Evolutionary conservation across 202 grass and related monocot species (phyloP).

Genomic region (Musa balbisiana): DNA sequence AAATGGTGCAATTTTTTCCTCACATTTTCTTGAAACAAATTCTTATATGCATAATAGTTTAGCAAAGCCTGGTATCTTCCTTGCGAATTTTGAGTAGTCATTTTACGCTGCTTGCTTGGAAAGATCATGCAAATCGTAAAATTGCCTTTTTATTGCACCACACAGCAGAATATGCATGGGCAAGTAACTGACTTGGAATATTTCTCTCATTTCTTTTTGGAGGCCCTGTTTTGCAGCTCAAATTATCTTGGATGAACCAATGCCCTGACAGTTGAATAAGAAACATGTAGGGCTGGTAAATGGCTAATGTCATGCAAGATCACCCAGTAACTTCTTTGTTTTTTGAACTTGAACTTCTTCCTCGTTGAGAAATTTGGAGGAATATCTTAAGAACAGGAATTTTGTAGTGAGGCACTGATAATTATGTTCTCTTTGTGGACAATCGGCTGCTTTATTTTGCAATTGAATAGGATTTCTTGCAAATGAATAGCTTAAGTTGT

Average conservation of each 20-base stretch:
- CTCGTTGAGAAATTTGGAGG: neutral
- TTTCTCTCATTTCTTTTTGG: neutral
- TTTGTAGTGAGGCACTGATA: neutral
- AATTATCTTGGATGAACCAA: neutral
- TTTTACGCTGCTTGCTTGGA: neutral
- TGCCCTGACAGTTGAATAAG: too few species aligned
- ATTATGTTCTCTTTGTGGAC: neutral
- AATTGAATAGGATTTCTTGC: neutral
- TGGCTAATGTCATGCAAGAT: neutral
- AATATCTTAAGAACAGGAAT: neutral
- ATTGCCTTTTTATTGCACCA: neutral
- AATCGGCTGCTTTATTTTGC: neutral
- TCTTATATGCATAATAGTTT: neutral
- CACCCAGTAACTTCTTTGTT: neutral
- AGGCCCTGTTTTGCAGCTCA: neutral
- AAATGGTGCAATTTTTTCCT: slow-evolving; percentile 34
- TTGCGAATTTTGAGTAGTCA: neutral
- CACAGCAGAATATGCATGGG: neutral
- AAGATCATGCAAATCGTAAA: neutral
- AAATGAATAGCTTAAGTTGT: too few species aligned
- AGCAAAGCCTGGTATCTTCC: neutral
- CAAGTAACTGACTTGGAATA: neutral
- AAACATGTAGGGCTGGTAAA: too few species aligned
- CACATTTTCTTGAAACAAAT: neutral
- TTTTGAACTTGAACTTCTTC: neutral